Conservation (phyloP, 2,329 filamentous ascomycete genomes). For the Scytalidium sp. region DNA sequence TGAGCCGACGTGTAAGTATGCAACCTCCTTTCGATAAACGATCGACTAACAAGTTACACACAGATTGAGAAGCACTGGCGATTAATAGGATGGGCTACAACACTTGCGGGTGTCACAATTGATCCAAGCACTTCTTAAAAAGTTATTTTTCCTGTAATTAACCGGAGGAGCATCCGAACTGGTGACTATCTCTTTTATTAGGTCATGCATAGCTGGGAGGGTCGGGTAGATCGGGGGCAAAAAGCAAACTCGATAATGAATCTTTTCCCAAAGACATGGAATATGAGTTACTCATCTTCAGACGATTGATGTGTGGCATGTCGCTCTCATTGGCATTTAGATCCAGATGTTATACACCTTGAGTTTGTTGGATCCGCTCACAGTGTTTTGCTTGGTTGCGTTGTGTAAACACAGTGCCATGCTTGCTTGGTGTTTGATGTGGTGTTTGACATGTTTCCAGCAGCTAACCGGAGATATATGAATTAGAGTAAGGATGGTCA, state of each 20-base stretch:
- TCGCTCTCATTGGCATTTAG: neutral
- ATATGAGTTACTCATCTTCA: neutral
- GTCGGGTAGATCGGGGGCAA: neutral
- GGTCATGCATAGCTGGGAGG: neutral
- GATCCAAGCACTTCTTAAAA: constrained; percentile 27
- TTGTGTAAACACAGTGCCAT: too few species aligned
- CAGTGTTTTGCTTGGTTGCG: too few species aligned
- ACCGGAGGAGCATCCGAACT: neutral
- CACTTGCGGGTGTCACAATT: constrained; percentile 29
- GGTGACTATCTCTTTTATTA: neutral
- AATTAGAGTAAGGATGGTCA: too few species aligned
- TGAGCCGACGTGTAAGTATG: constrained; percentile 66
- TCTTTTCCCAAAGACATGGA: neutral
- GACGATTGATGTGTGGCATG: neutral
- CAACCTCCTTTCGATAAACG: neutral
- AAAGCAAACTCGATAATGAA: neutral
- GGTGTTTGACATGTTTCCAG: too few species aligned
- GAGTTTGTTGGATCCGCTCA: too few species aligned
- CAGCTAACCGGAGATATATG: too few species aligned
- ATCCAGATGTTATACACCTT: neutral
- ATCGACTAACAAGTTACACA: neutral
- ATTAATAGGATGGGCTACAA: constrained; percentile 83
- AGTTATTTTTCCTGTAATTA: neutral
- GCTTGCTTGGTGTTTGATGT: too few species aligned
- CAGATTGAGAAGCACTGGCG: constrained; percentile 97